Evolutionary conservation across 2,329 filamentous ascomycete genomes (phyloP), one percentile per base, ranked within the genome.

Genomic region (Biscogniauxia sp.): DNA sequence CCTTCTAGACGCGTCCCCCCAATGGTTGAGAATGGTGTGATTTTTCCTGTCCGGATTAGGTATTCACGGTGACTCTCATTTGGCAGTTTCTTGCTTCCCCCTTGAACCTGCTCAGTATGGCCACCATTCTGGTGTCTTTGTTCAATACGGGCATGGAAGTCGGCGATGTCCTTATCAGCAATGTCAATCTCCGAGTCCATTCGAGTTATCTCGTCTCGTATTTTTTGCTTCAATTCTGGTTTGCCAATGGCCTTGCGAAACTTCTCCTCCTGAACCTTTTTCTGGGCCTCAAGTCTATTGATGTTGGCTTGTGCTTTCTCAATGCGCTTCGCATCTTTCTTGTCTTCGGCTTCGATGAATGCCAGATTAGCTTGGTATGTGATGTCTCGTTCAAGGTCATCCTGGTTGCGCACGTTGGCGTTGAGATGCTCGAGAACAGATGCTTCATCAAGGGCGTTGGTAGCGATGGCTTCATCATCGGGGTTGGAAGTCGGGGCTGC

Each of bases 21-120:
- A 68, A 96, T 84, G 64, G 89, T 91, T 7, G 93, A 91, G 71
- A 99, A 99, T 0, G 95, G 95, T 0, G 95, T 99, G 67, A 99
- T 98, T 77, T 98, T 98, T 63, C 95, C 95, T 0, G 94, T 99
- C 26, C 95, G 88, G 54, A 99, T 95, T 53, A 99, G 84, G 73
- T 91, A 99, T 53, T 97, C 93, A 55, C 93, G 86, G 62, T 92
- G 88, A 23, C 85, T 92, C 78, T 98, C 95, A 62, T 91, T 91
- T 1, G 91, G 87, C 59, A 94, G 77, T 57, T 85, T 86, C 61
- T 83, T 82, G 56, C 83, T 86, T 26, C 82, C 83, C 15, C 73
- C 70, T 32, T 79, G 75, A 20, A 76, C 76, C 0, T 76, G 68
- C 9, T 80, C 78, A 1, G 78, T 76, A 3, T 76, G 75, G 11